Conservation (phyloP, 1,284 basidiomycete species). For the Ceratobasidium sp. region DNA sequence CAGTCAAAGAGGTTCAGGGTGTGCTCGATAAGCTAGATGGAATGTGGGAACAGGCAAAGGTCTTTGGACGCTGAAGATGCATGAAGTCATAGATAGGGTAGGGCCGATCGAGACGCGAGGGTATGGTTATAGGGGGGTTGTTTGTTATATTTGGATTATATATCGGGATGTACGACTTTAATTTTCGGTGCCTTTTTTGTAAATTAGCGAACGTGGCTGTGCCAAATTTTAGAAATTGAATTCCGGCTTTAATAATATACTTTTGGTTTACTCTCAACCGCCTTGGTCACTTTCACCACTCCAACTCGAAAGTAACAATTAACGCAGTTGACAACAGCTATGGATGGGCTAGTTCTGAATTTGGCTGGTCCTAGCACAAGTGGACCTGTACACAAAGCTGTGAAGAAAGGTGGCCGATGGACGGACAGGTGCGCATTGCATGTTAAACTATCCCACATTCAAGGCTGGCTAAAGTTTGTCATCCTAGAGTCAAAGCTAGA, state of each 20-base stretch:
- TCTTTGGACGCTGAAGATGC: conserved; percentile 36
- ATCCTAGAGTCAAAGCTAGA: conserved; percentile 58
- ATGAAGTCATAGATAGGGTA: not conserved
- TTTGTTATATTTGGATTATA: conserved; percentile 26
- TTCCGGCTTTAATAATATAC: not conserved
- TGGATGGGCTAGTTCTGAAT: conserved; percentile 76
- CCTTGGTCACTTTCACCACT: not conserved
- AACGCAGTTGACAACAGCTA: not conserved
- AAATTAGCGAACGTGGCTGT: conserved; percentile 40
- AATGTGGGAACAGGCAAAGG: conserved; percentile 60
- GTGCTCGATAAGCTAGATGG: conserved; percentile 70
- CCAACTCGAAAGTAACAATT: too few species aligned
- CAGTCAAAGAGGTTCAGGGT: conserved; percentile 76
- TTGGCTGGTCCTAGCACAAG: conserved; percentile 61
- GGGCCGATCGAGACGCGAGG: not conserved
- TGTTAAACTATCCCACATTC: conserved; percentile 38
- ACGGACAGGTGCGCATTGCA: conserved; percentile 77
- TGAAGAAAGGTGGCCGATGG: conserved; percentile 84
- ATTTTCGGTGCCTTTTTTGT: conserved; percentile 31
- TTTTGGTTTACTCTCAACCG: conserved; percentile 1
- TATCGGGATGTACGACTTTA: conserved; percentile 23
- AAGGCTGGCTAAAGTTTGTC: conserved; percentile 47
- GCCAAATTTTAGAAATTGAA: conserved; percentile 41
- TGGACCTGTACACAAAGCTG: conserved; percentile 55
- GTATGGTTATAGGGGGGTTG: conserved; percentile 5